Conservation (phyloP, 1,284 basidiomycete genomes). For the Pseudozyma thailandica region DNA sequence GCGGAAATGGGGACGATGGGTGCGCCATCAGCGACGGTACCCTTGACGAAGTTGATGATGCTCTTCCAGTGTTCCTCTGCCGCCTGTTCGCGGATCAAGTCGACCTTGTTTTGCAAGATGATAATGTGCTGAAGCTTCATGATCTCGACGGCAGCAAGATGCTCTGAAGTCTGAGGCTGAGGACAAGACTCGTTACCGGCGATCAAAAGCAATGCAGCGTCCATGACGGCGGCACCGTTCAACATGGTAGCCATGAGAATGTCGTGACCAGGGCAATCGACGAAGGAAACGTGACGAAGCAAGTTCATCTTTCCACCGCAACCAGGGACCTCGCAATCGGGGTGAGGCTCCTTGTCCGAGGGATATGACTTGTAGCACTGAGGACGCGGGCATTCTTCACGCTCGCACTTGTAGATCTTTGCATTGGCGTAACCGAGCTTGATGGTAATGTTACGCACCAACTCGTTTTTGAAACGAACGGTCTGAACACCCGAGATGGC, state of each 20-base stretch:
- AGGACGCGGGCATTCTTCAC: slow-evolving; percentile 88
- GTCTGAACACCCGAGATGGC: slow-evolving; percentile 99
- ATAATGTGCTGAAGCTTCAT: slow-evolving; percentile 99
- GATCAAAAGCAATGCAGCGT: slow-evolving; percentile 92
- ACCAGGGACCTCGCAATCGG: slow-evolving; percentile 90
- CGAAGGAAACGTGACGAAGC: slow-evolving; percentile 83
- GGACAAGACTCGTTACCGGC: slow-evolving; percentile 98
- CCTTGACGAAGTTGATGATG: slow-evolving; percentile 66
- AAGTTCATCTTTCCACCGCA: slow-evolving; percentile 91
- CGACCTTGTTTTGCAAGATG: slow-evolving; percentile 79
- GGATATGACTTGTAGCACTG: slow-evolving; percentile 93
- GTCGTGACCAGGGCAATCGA: slow-evolving; percentile 75
- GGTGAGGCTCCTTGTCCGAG: slow-evolving; percentile 91
- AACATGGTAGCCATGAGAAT: slow-evolving; percentile 99
- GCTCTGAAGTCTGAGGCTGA: slow-evolving; percentile 98
- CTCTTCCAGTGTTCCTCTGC: slow-evolving; percentile 67
- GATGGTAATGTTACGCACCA: slow-evolving; percentile 90
- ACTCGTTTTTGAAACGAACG: slow-evolving; percentile 97
- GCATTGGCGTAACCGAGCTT: slow-evolving; percentile 98
- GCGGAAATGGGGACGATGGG: slow-evolving; percentile 99
- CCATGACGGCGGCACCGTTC: slow-evolving; percentile 99
- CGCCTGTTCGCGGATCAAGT: slow-evolving; percentile 65
- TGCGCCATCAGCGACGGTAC: slow-evolving; percentile 94
- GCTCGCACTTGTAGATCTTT: slow-evolving; percentile 99
- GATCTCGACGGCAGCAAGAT: slow-evolving; percentile 97